Evolutionary conservation across 441 rosid genomes (phyloP).

Genomic region (Capsella rubella): DNA sequence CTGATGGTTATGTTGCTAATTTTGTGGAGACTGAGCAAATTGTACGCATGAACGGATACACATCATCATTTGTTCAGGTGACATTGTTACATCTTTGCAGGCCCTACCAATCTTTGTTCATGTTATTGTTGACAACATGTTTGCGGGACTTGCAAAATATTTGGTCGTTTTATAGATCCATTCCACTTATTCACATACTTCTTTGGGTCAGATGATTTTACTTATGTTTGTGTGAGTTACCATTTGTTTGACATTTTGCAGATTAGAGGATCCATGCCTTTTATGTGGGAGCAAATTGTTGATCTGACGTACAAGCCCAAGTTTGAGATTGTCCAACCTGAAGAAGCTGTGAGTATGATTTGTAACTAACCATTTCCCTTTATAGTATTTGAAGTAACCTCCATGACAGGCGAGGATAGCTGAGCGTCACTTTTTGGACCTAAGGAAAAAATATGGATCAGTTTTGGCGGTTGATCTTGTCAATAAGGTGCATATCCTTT

Average conservation of each 20-base stretch:
- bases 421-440: constrained; percentile 90
- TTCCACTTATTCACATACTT: neutral
- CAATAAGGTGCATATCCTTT: constrained; percentile 62
- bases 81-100: constrained; percentile 1
- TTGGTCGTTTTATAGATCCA: constrained; percentile 3
- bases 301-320: constrained; percentile 97
- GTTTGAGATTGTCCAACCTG: constrained; percentile 88
- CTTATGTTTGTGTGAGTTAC: constrained; percentile 1
- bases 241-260: constrained; percentile 43
- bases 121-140: constrained; percentile 52
- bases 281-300: constrained; percentile 56
- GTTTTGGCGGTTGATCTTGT: constrained; percentile 86
- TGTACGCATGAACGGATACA: constrained; percentile 80
- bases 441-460: constrained; percentile 83
- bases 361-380: constrained; percentile 4
- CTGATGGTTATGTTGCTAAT: constrained; percentile 96
- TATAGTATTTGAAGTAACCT: neutral
- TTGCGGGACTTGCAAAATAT: constrained; percentile 1
- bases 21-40: constrained; percentile 94
- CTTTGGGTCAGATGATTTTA: neutral
- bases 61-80: constrained; percentile 88
- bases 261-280: constrained; percentile 95
- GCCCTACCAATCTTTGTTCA: constrained; percentile 12
- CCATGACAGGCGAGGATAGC: constrained; percentile 71
- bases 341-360: constrained; percentile 81